A percentile compares a stretch with the other conserved stretches of the same genome.
Evolutionary conservation across 2,329 filamentous ascomycete genomes (phyloP).

Genomic region (Sclerotinia subarctica): DNA sequence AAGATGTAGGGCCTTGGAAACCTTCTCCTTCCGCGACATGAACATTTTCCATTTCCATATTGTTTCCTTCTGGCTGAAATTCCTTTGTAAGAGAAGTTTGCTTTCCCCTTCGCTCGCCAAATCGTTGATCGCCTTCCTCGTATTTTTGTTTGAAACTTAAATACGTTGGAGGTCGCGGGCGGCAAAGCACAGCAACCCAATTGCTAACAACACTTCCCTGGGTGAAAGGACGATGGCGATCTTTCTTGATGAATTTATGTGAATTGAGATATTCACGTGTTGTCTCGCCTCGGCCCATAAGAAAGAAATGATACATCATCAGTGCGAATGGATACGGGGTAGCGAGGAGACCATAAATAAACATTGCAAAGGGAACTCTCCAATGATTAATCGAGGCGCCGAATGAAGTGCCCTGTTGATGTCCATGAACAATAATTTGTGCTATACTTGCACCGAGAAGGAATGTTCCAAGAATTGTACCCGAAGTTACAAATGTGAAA

Average conservation of each 20-base stretch:
- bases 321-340: conserved; percentile 80
- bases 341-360: conserved; percentile 74
- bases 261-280: conserved; percentile 95
- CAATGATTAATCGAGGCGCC: conserved; percentile 64
- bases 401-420: conserved; percentile 64
- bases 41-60: conserved; percentile 67
- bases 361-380: conserved; percentile 81
- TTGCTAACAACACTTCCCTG: conserved; percentile 75
- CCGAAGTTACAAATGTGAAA: conserved; percentile 81
- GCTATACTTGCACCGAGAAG: conserved; percentile 74
- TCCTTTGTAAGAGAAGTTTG: conserved; percentile 48
- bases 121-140: conserved; percentile 77
- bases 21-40: conserved; percentile 38
- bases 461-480: conserved; percentile 73
- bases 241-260: conserved; percentile 89
- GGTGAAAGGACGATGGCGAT: conserved; percentile 86
- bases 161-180: conserved; percentile 84
- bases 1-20: conserved; percentile 52
- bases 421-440: conserved; percentile 72
- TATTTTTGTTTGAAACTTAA: conserved; percentile 80
- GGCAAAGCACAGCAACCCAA: conserved; percentile 74
- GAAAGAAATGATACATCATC: conserved; percentile 84
- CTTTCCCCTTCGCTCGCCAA: conserved; percentile 58
- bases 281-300: conserved; percentile 88
- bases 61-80: conserved; percentile 56